These are phyloP conservation scores for Pisolithus marmoratus DNA, from an alignment of 768 basidiomycete species.

Conservation along the genomic window DNA sequence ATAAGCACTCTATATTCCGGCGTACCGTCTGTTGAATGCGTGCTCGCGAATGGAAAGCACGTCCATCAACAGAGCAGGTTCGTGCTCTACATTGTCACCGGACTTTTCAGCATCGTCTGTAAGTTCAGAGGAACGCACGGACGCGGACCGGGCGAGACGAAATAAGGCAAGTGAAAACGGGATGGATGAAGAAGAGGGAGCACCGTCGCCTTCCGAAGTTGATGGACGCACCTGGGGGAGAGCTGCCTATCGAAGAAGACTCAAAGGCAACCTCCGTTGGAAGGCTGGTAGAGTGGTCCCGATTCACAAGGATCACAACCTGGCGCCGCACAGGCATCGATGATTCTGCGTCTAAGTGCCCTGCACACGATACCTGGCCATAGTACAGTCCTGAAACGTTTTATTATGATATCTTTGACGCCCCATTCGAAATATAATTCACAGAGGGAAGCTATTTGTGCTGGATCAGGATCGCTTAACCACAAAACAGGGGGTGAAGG, in stretches of 20 bases:
- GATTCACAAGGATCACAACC: background rate
- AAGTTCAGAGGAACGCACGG: background rate
- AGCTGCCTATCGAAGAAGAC: background rate
- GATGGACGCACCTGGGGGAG: constrained; percentile 1
- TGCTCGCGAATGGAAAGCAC: constrained; percentile 65
- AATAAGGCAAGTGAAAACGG: constrained; percentile 2
- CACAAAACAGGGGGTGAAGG: constrained; percentile 36
- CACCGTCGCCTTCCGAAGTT: constrained; percentile 10
- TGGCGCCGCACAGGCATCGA: constrained; percentile 39
- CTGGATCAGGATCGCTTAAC: constrained; percentile 59
- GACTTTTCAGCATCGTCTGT: constrained; percentile 24
- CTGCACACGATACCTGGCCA: constrained; percentile 74
- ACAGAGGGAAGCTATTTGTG: constrained; percentile 69
- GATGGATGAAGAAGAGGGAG: constrained; percentile 14
- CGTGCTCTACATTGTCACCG: constrained; percentile 15
- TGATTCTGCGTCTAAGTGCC: constrained; percentile 57
- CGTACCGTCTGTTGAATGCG: constrained; percentile 59
- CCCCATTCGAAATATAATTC: constrained; percentile 95
- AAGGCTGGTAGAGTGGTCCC: background rate
- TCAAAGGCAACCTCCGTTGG: background rate
- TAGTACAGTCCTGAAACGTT: constrained; percentile 76
- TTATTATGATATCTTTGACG: constrained; percentile 72
- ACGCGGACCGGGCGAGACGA: background rate
- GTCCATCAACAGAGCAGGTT: constrained; percentile 49
- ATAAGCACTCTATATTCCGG: constrained; percentile 81